These are phyloP conservation scores for Tephrocybe sp. DNA, from an alignment of 768 basidiomycete species.

Conservation along the genomic window DNA sequence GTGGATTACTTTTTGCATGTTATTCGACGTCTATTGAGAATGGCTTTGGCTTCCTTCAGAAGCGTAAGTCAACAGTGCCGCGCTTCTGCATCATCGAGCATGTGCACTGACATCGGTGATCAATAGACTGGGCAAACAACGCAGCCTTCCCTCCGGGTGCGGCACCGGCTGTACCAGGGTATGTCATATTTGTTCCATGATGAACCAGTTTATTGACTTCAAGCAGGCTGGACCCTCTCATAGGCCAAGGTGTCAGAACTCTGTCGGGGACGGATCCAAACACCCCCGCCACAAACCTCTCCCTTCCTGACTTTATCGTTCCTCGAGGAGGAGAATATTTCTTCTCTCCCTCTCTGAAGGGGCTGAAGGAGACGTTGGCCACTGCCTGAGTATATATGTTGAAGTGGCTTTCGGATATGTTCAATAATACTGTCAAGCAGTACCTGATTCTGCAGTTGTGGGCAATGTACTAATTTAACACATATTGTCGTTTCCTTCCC, in stretches of 20 bases:
- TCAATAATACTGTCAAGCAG: no score
- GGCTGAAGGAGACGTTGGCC: constrained; percentile 36
- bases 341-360: constrained; percentile 49
- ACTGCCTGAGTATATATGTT: constrained; percentile 3
- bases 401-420: no score
- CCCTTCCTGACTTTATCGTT: constrained; percentile 39
- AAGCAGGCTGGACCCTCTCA: constrained; percentile 48
- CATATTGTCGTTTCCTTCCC: no score
- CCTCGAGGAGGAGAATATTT: constrained; percentile 56
- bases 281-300: constrained; percentile 24
- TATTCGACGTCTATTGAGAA: constrained; percentile 41
- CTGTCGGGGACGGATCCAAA: constrained; percentile 35
- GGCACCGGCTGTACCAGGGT: constrained; percentile 31
- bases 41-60: constrained; percentile 44
- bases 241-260: constrained; percentile 32
- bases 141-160: constrained; percentile 32
- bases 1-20: constrained; percentile 47
- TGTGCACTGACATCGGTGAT: not conserved
- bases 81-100: not conserved
- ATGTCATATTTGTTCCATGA: constrained; percentile 4
- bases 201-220: constrained; percentile 3
- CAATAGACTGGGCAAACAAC: constrained; percentile 39
- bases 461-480: not conserved
- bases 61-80: constrained; percentile 29
- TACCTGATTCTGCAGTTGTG: not conserved